phyloP scores from a whole-genome alignment of 73 alveolate species.

The Paraurostyla sp. region DNA sequence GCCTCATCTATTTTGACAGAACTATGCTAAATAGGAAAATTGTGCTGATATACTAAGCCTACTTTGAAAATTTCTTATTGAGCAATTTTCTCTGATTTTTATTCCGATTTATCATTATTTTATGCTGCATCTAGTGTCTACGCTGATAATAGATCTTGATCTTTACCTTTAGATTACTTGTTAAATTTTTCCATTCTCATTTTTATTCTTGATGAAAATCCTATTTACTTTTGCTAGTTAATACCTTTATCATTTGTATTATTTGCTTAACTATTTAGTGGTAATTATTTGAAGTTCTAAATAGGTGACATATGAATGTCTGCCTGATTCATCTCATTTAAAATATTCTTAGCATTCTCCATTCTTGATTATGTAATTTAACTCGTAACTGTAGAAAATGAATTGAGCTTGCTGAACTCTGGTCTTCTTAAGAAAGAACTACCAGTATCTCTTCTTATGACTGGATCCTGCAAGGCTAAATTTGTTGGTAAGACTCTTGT shows the following conservation, averaged over 20 bases:
- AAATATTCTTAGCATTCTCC: conserved; percentile 52
- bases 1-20: conserved; percentile 35
- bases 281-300: no score
- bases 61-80: background rate
- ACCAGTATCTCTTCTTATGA: background rate
- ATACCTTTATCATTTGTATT: no score
- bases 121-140: background rate
- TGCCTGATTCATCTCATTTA: background rate
- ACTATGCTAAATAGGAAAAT: background rate
- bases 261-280: no score
- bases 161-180: background rate
- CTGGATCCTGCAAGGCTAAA: background rate
- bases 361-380: background rate
- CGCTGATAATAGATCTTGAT: background rate
- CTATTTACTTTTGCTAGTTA: background rate
- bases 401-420: background rate
- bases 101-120: background rate
- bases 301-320: background rate
- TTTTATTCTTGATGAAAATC: conserved; percentile 8
- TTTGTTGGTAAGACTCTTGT: background rate
- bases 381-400: background rate
- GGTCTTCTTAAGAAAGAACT: background rate
- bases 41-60: background rate
- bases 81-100: background rate
- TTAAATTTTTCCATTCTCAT: conserved; percentile 41